Base-by-base conservation (phyloP, 2,329 filamentous ascomycete species). In the Fusarium sp. region DNA sequence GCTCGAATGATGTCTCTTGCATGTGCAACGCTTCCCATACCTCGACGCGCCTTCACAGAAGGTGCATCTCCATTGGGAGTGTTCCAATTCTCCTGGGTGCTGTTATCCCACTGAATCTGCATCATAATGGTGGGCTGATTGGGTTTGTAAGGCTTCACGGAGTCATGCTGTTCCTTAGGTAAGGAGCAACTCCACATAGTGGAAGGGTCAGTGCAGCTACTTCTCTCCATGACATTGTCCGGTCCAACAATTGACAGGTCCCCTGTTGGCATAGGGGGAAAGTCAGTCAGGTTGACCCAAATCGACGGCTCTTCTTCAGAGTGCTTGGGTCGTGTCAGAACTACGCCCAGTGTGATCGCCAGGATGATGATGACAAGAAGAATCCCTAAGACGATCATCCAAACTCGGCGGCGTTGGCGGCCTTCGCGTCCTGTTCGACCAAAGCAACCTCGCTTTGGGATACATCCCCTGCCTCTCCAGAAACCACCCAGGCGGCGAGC, bases 131-230 rank as follows among this genome's bases (percentile, higher is more conserved):
- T 92, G 1, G 94, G 94, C 75, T 93, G 88, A 67, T 91, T 86
- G 1, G 90, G 82, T 37, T 85, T 83, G 75, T 90, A 92, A 0
- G 90, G 90, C 3, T 84, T 81, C 45, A 91, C 87, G 2, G 86
- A 84, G 6, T 85, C 80, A 45, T 94, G 92, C 64, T 93, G 81
- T 72, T 94, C 93, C 77, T 94, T 94, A 4, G 94, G 94, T 18
- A 97, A 80, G 13, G 90, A 87, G 78, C 94, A 98, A 77, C 92
- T 97, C 94, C 94, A 98, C 57, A 96, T 79, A 0, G 92, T 92
- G 12, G 88, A 84, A 1, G 91, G 91, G 10, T 85, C 83, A 6
- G 94, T 89, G 72, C 94, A 98, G 9, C 87, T 88, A 24, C 87
- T 88, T 57, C 88, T 86, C n/a, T 88, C 82, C 3, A 86, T 81